A percentile compares a stretch with the other conserved stretches of the same genome.
phyloP scores from a whole-genome alignment of 352 stramenopile genomes.

The Phytophthora lateralis region DNA sequence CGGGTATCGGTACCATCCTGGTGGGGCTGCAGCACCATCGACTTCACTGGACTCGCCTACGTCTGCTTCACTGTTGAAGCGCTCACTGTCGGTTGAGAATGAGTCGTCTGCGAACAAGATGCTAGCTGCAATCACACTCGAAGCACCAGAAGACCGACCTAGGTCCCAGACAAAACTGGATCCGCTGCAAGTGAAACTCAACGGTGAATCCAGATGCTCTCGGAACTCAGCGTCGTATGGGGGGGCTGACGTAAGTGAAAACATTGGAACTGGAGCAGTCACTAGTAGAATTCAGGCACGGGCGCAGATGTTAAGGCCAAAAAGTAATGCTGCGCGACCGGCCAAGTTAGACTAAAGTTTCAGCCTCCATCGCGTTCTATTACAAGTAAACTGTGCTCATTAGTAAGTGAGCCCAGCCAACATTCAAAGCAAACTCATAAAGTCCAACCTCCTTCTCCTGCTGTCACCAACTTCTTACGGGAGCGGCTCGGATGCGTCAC shows the following conservation, averaged over 20 bases:
- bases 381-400: constrained; percentile 7
- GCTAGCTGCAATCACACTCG: constrained; percentile 38
- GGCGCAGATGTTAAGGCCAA: constrained; percentile 59
- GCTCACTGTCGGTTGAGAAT: constrained; percentile 13
- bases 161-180: constrained; percentile 70
- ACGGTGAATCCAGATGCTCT: constrained; percentile 23
- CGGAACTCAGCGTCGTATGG: constrained; percentile 18
- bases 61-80: constrained; percentile 19
- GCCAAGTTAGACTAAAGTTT: constrained; percentile 5
- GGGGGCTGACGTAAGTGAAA: constrained; percentile 6
- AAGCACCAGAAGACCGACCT: constrained; percentile 40
- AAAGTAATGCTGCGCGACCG: constrained; percentile 33
- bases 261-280: constrained; percentile 20
- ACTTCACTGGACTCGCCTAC: constrained; percentile 16
- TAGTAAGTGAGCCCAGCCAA: background rate
- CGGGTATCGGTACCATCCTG: constrained; percentile 35
- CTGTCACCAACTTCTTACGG: constrained; percentile 41
- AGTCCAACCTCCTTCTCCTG: background rate
- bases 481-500: constrained; percentile 88
- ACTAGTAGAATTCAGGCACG: constrained; percentile 59
- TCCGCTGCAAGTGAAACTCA: constrained; percentile 55
- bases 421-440: constrained; percentile 3
- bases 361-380: constrained; percentile 15
- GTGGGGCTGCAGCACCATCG: constrained; percentile 7
- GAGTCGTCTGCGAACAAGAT: constrained; percentile 39